These are phyloP conservation scores for Venturia carpophila DNA, from an alignment of 2,329 filamentous ascomycete genomes.

Conservation along the genomic window DNA sequence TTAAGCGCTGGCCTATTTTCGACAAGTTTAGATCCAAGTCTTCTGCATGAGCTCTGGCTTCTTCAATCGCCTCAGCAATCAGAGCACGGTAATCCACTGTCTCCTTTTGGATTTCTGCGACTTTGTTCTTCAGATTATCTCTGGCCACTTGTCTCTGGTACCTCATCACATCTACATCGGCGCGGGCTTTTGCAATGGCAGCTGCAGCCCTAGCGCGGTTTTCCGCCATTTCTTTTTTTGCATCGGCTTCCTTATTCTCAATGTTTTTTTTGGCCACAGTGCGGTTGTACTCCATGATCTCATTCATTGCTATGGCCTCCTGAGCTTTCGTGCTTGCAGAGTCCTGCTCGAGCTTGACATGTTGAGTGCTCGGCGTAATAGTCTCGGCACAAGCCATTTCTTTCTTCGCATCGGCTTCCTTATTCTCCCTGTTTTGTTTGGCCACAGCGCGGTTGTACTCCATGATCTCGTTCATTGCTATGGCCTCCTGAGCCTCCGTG, in stretches of 20 bases:
- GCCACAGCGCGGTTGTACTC: neutral
- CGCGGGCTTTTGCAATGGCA: neutral
- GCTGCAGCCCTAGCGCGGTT: neutral
- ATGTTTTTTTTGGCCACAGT: neutral
- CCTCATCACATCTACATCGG: neutral
- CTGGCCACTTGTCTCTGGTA: neutral
- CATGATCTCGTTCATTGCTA: neutral
- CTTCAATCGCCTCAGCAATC: slow-evolving; percentile 7
- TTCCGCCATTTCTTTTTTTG: neutral
- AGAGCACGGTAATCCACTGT: slow-evolving; percentile 1
- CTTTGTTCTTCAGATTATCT: neutral
- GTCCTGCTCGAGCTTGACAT: neutral
- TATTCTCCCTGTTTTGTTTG: neutral
- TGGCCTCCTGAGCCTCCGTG: neutral
- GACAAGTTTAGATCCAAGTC: neutral
- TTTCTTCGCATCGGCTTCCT: neutral
- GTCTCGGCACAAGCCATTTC: neutral
- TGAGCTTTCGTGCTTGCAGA: neutral
- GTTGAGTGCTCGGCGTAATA: neutral
- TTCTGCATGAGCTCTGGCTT: slow-evolving; percentile 4
- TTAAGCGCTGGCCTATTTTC: neutral
- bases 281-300: neutral
- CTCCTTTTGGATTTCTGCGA: neutral
- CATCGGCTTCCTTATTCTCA: neutral
- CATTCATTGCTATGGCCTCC: neutral